Evolutionary conservation across 2,329 filamentous ascomycete species (phyloP), one percentile per base, ranked within the genome.

Genomic region (Claviceps sp.): DNA sequence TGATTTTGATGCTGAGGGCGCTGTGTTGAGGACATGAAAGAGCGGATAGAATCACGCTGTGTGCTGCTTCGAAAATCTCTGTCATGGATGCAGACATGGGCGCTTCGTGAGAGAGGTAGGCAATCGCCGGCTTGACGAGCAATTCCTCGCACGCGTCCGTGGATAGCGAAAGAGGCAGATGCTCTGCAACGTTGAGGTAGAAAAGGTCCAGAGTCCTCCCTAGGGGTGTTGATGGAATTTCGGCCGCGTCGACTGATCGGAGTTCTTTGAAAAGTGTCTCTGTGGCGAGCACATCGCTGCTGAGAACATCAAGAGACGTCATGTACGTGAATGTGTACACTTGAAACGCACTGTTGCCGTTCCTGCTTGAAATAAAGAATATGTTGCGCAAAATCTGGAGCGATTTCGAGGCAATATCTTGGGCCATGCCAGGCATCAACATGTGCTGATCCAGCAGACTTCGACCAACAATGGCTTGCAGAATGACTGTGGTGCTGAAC

Each of bases 301-400:
- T 75, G 5, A 95, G 75, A 41, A 89, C 82, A 65, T 96, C 90
- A 56, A 95, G 81, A 3, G 89, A 83, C 1, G 87, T 82, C 22
- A 94, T 75, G 60, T 89, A 89, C 26, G 88, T 84, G 62, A 95
- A 95, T 1, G 78, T 82, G 66, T 95, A 91, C 53, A 88, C 85
- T 51, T 90, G 87, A 60, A 94, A 95, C 1, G 81, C 77, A 55
- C 78, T 79, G 52, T 84, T 82, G 20, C 85, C 84, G 52, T 87
- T 77, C 41, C 87, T 78, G 14, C 82, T 83, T 0, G 87, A 88
- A 55, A 95, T 81, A 64, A 95, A 95, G 67, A 83, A 88, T 20
- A 94, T 70, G 60, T 87, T 85, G 30, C 88, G 82, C 11, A 95
- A 76, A 13, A 80, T 81, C 55, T 85, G 81, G 16, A 95, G 74